These are phyloP conservation scores for Neofusicoccum parvum DNA, from an alignment of 2,329 filamentous ascomycete species.

Conservation along the genomic window DNA sequence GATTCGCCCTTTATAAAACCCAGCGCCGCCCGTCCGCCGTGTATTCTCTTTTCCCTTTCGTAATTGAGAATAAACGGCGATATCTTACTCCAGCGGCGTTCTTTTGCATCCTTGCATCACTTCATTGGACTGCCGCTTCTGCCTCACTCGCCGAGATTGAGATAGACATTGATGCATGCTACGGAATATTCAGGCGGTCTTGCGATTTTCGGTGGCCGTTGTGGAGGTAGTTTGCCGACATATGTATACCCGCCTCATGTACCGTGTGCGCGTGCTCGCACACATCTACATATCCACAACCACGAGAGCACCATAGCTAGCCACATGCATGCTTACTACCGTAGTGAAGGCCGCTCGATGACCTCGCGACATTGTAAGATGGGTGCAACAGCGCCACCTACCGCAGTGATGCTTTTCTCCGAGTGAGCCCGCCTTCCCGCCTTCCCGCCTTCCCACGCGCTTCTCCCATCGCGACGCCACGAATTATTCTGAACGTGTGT, in stretches of 20 bases:
- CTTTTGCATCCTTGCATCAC: background rate
- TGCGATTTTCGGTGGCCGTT: background rate
- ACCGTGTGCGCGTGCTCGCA: conserved; percentile 24
- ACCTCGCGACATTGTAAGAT: too few relatives aligned
- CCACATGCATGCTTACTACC: too few relatives aligned
- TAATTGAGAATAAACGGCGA: background rate
- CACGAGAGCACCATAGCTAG: too few relatives aligned
- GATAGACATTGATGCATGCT: background rate
- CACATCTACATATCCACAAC: too few relatives aligned
- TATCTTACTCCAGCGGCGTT: conserved; percentile 11
- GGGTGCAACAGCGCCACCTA: too few relatives aligned
- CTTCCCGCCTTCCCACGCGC: too few relatives aligned
- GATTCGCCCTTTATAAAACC: background rate
- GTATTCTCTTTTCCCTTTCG: background rate
- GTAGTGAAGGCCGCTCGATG: too few relatives aligned
- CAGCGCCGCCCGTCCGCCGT: background rate
- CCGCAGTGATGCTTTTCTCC: too few relatives aligned
- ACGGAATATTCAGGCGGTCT: background rate
- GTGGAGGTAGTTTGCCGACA: conserved; percentile 11
- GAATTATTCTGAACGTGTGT: too few relatives aligned
- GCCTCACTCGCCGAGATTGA: conserved; percentile 14
- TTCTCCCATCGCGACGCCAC: too few relatives aligned
- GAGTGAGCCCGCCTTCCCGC: too few relatives aligned
- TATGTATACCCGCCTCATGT: background rate
- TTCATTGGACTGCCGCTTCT: background rate